Conservation (phyloP, 352 stramenopile species). For the Paralagenidium karlingii region DNA sequence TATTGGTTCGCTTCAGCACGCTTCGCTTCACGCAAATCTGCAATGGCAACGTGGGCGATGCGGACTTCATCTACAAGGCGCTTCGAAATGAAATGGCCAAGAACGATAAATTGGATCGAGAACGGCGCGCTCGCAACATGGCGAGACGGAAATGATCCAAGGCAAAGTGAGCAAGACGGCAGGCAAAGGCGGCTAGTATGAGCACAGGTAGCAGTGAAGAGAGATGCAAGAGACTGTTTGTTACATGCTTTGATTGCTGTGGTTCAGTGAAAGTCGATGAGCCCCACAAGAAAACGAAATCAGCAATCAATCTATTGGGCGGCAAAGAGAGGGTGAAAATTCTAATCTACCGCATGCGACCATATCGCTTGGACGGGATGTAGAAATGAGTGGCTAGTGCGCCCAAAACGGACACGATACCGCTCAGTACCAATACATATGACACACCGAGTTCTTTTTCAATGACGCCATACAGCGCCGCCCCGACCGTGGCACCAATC, state of each 20-base stretch:
- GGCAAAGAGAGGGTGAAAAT: too few species aligned
- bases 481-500: slow-evolving; percentile 44
- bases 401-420: slow-evolving; percentile 39
- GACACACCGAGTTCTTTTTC: slow-evolving; percentile 43
- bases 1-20: slow-evolving; percentile 44
- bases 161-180: too few species aligned
- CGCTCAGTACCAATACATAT: slow-evolving; percentile 39
- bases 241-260: too few species aligned
- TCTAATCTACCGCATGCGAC: slow-evolving; percentile 1
- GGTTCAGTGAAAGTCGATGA: too few species aligned
- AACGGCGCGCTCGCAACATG: slow-evolving; percentile 29
- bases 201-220: too few species aligned
- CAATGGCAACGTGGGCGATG: slow-evolving; percentile 37
- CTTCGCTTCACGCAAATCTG: slow-evolving; percentile 57
- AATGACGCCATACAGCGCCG: slow-evolving; percentile 47
- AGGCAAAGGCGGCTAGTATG: too few species aligned
- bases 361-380: slow-evolving; percentile 37
- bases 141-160: too few species aligned
- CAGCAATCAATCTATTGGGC: too few species aligned
- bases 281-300: too few species aligned
- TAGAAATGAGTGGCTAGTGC: slow-evolving; percentile 47
- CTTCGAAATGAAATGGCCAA: slow-evolving; percentile 35
- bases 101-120: slow-evolving; percentile 44
- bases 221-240: too few species aligned
- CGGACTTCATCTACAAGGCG: slow-evolving; percentile 39